Evolutionary conservation across 345 rosid genomes (phyloP), one percentile per base, ranked within the genome.

Genomic region (Balakata baccata): DNA sequence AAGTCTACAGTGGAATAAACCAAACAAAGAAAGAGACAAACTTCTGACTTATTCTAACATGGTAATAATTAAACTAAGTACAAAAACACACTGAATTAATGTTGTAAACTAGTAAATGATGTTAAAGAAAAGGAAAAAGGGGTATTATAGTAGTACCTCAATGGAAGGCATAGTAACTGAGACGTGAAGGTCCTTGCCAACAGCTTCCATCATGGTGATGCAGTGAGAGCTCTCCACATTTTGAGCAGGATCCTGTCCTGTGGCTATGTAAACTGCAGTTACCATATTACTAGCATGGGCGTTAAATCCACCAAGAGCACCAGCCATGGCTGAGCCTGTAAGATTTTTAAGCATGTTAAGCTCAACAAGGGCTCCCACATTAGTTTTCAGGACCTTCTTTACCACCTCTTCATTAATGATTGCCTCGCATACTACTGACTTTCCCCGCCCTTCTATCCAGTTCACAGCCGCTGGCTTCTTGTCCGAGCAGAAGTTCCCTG

Each of bases 401-500:
- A 64, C 51, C 51, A 64, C 68, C 29, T 64, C 68, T 64, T 64
- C 68, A 7, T 64, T 64, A 41, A 57, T 23, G 39, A 22, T 57
- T 18, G 66, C 66, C 6, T 71, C 74, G 14, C 86, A 83, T 0
- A 83, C 82, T 8, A 83, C 82, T 1, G 84, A 83, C 66, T 83
- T 83, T n/a, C 86, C 86, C 13, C 84, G 41, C 6, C 86, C 86
- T 74, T 83, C 82, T 3, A 83, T 78, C 86, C 84, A 83, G 65
- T 83, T 83, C 47, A 83, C 80, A 8, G 82, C 86, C 2, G 84
- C 80, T 0, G 80, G 65, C 66, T 74, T 74, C 79, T 80, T 80
- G 70, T 83, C 86, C 54, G 77, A 74, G 61, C 81, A 83, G 51
- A 58, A 78, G 59, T 77, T 74, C 14, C 77, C 77, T 72, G 68